Evolutionary conservation across 495 filamentous ascomycete genomes (phyloP), one percentile per base, ranked within the genome.

Genomic region (Penicillium simplicissimum): DNA sequence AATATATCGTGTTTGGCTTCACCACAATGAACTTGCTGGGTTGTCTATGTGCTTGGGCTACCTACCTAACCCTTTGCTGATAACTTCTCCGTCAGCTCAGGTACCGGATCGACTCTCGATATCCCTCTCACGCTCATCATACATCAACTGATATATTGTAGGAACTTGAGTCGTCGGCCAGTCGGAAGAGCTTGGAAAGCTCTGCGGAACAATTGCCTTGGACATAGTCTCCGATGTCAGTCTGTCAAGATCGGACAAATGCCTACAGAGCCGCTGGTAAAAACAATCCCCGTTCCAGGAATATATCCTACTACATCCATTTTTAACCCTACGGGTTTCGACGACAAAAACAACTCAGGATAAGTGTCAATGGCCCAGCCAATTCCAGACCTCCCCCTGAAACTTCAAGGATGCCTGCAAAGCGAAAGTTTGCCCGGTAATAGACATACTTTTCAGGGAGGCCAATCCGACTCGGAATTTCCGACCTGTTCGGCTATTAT

Each of bases 381-480:
- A n/a, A n/a, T n/a, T n/a, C n/a, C n/a, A n/a, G n/a, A n/a, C n/a
- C n/a, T n/a, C n/a, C n/a, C n/a, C n/a, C n/a, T n/a, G n/a, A n/a
- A n/a, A n/a, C n/a, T 7, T 31, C 28, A 31, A 0, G 28, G 6
- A 31, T 4, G 28, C 28, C 2, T 6, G 28, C 2, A 31, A 31
- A 31, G 28, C 6, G 2, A 31, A 31, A 5, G 2, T 31, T 31
- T 31, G 23, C 23, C 23, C 23, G 23, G 23, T 25, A 25, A 25
- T 3, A 25, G 23, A 25, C 23, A 25, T 4, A 15, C 11, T 42
- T 42, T 19, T 15, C 15, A 19, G n/a, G 4, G n/a, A n/a, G n/a
- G n/a, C n/a, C n/a, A n/a, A n/a, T n/a, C 23, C 36, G n/a, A 19
- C 23, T 58, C 55, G 55, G 55, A 48, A 2, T 49, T 58, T 10